Evolutionary conservation across 1,284 basidiomycete genomes (phyloP), one percentile per base, ranked within the genome.

Genomic region (Rhodotorula sp.): DNA sequence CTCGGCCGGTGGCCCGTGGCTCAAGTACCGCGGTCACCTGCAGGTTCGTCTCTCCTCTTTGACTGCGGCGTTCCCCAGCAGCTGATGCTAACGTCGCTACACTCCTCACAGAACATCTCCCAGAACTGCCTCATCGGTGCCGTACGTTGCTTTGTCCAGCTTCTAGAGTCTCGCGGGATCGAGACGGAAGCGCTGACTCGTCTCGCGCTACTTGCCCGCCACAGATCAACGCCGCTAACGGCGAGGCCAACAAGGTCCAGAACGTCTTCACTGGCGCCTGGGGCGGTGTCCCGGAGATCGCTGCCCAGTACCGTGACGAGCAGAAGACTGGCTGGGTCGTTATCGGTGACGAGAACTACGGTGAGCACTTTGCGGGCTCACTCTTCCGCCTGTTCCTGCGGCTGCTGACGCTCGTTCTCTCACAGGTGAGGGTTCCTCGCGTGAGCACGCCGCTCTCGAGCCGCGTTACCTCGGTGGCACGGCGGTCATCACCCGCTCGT

Each of bases 1-100:
- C 82, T 92, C 90, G 73, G 93, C 93, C 81, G 95, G 94, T 85
- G 95, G 95, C 70, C 95, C 95, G 59, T 99, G 95, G 95, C 87
- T 98, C 84, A 97, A 97, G 85, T 98, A 95, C 87, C 92, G 95
- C 86, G 95, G 95, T 77, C 95, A 71, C 63, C 47, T 67, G 2
- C 60, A 67, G 61, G 62, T 43, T 43, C 38, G 38, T 43, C 38
- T 43, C 1, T 43, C 38, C 38, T 12, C 38, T 43, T 43, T 43
- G 8, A 43, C 10, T 43, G 38, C 38, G 12, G 38, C 10, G 2
- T 12, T 38, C 8, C 10, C 38, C 10, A 2, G 38, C 38, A 43
- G 38, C 38, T 43, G 38, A 8, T 43, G 38, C 38, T 43, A 12
- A 43, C 38, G 10, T 14, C 10, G 10, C 38, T 43, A 43, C 38